Percentiles rank a stretch among this genome's conserved stretches.
phyloP scores from a whole-genome alignment of 169 alveolate species.

The Eimeria acervulina region DNA sequence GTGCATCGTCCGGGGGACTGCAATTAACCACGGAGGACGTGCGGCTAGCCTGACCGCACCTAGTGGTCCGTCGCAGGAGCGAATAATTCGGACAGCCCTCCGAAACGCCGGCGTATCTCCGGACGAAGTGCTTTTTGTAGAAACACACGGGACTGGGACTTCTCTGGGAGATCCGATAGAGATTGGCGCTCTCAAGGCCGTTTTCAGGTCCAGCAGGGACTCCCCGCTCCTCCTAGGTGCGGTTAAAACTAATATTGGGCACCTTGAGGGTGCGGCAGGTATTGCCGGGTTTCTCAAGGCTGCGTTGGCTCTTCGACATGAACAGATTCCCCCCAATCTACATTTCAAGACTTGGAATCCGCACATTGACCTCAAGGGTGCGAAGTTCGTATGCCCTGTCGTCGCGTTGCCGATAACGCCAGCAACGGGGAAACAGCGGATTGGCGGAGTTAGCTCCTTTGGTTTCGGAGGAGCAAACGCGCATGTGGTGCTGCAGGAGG shows the following conservation, averaged over 20 bases:
- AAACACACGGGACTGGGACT: conserved; percentile 92
- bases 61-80: conserved; percentile 90
- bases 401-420: conserved; percentile 81
- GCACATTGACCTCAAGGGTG: conserved; percentile 89
- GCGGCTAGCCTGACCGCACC: conserved; percentile 91
- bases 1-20: conserved; percentile 87
- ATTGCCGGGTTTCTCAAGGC: conserved; percentile 89
- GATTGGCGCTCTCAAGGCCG: conserved; percentile 87
- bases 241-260: conserved; percentile 91
- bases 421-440: conserved; percentile 52
- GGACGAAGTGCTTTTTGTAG: conserved; percentile 85
- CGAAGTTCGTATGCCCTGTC: conserved; percentile 86
- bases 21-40: conserved; percentile 90
- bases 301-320: conserved; percentile 85
- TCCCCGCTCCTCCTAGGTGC: conserved; percentile 91
- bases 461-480: conserved; percentile 91
- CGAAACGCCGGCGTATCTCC: conserved; percentile 85
- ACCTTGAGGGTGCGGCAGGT: conserved; percentile 92
- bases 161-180: conserved; percentile 90
- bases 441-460: conserved; percentile 89
- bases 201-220: conserved; percentile 86
- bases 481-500: conserved; percentile 88
- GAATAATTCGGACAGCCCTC: conserved; percentile 88
- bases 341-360: conserved; percentile 90
- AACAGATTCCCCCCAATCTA: conserved; percentile 89